Evolutionary conservation across 768 basidiomycete species (phyloP).

Genomic region (Hygrophoropsis aurantiaca): DNA sequence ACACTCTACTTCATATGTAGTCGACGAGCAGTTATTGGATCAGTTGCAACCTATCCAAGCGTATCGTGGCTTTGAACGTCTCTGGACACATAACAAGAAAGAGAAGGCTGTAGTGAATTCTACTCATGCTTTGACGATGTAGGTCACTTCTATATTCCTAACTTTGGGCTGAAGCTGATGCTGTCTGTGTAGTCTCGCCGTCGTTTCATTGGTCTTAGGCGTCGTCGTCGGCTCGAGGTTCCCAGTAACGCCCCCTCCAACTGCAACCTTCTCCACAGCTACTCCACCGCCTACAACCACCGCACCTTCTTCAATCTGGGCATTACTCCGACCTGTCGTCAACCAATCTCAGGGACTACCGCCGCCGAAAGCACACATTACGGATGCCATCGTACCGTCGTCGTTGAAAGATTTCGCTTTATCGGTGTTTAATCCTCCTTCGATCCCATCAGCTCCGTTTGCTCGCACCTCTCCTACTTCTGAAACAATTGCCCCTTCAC

Average conservation of each 20-base stretch:
- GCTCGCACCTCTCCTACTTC: constrained; percentile 23
- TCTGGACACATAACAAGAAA: constrained; percentile 37
- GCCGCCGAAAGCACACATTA: constrained; percentile 26
- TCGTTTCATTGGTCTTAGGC: constrained; percentile 68
- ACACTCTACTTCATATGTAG: constrained; percentile 34
- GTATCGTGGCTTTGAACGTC: constrained; percentile 44
- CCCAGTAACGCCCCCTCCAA: constrained; percentile 19
- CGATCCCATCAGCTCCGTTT: constrained; percentile 39
- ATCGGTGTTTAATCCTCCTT: constrained; percentile 49
- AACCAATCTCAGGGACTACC: constrained; percentile 38
- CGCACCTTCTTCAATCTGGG: constrained; percentile 36
- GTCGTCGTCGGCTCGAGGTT: constrained; percentile 35
- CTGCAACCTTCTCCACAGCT: constrained; percentile 13
- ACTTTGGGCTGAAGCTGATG: constrained; percentile 11
- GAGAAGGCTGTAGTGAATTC: constrained; percentile 43
- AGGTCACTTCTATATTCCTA: constrained; percentile 26
- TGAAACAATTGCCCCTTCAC: constrained; percentile 17
- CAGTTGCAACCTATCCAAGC: constrained; percentile 41
- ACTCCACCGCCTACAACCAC: constrained; percentile 20
- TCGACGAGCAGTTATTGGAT: constrained; percentile 48
- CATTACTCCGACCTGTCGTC: constrained; percentile 37
- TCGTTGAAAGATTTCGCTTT: constrained; percentile 51
- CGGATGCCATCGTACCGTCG: constrained; percentile 33
- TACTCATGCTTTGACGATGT: constrained; percentile 66
- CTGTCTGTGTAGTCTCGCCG: constrained; percentile 51